Base-by-base conservation (phyloP, 176 grass and related monocot genomes). In the Hordeum marinum region DNA sequence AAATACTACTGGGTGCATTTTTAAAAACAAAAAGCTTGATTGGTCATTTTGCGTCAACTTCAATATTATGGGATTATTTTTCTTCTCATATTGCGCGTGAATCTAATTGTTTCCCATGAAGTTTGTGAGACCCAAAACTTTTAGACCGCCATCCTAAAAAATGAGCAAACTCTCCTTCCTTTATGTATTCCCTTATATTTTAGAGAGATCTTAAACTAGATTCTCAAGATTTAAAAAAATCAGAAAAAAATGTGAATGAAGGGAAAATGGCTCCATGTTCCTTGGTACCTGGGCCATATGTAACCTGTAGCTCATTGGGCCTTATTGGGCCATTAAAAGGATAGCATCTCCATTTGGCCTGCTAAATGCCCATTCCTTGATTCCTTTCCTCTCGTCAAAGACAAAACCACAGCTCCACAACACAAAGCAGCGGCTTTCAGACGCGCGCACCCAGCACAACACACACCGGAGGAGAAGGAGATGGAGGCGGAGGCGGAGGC, bases 371-470 rank as follows among this genome's bases (percentile, higher is more conserved):
- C 37, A 45, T 64, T 77, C 3, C 67, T 69, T 37, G 14, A 45
- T 48, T 76, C 3, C 52, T 36, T 4, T 71, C 61, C 58, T 72
- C 20, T 72, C 36, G 52, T 10, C 9, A 35, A 58, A 84, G 66
- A 68, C 63, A 48, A 65, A 58, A 21, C 21, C 67, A 58, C 9
- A 75, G 65, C 65, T 24, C 59, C 26, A 8, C 25, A 12, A 34
- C 62, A 6, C 40, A 89, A 70, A 68, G 83, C 72, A n/a, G 40
- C 78, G n/a, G 40, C 83, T 82, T 82, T 64, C 24, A 58, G 39
- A 82, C 72, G 72, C 78, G 83, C 83, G 78, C 76, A 36, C 63
- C 50, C 40, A 76, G 35, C 61, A 54, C 43, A 26, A 59, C 62
- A 35, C 67, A 46, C 48, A 31, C 52, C 50, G 34, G 72, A 82